Base-by-base conservation (phyloP, 192 early-diverging fungal species). In the Cetraspora pellucida region DNA sequence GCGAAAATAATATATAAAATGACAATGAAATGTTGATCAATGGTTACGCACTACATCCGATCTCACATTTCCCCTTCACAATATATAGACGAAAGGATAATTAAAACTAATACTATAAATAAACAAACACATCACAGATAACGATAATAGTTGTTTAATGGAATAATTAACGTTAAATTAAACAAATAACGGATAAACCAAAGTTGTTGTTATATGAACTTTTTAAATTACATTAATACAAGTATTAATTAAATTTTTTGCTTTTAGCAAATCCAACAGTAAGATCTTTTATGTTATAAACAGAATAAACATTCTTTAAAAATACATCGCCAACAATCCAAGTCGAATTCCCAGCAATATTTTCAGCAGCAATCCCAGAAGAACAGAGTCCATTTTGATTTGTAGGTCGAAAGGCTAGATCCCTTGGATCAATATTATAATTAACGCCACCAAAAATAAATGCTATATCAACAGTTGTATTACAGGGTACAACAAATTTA, bases 311-410 rank as follows among this genome's bases (percentile, higher is more conserved):
- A 47, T 78, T 85, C 45, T 82, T 81, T 11, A 89, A 65, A 28
- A 89, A 85, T 0, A 77, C 55, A 58, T 85, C 84, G 30, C 88
- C 88, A 21, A 89, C 14, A 6, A 85, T 43, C 84, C 84, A 85
- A 27, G 76, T n/a, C 68, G 77, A 6, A 58, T 44, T 70, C 60
- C 67, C 67, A 43, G 55, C 58, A 49, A 54, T 60, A 21, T 45
- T 13, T 23, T 21, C 66, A 69, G 21, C 19, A 9, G 43, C 2
- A 43, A 69, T 69, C 7, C 37, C 45, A 8, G 66, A 69, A 19
- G n/a, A 0, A 69, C 66, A 69, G n/a, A 21, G 7, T 14, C 2
- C 17, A 7, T 6, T 37, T 1, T 37, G 37, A 47, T 46, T 19
- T 10, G 9, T 21, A 46, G 45, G 7, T 9, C 7, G 66, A 10